Evolutionary conservation across 139 green algal species (phyloP).

Genomic region (Chlamydomonas schloesseri): DNA sequence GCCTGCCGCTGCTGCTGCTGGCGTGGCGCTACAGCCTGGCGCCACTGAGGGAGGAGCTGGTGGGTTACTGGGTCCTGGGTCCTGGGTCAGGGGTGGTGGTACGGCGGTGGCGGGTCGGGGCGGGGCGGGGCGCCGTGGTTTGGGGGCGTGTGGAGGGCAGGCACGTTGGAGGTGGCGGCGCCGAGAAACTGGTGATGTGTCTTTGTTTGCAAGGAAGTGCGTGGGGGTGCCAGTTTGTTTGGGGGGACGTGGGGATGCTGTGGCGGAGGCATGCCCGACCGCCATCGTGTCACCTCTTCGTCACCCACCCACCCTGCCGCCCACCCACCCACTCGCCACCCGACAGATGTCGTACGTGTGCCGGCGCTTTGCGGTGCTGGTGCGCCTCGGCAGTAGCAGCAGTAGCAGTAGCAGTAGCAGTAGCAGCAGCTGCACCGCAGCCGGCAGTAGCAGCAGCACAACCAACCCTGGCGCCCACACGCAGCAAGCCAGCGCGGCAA

Average conservation of each 20-base stretch:
- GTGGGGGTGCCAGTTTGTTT: too few species aligned
- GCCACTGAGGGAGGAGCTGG: slow-evolving; percentile 28
- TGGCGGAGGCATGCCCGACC: too few species aligned
- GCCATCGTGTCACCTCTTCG: neutral
- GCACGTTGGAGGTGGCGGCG: too few species aligned
- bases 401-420: too few species aligned
- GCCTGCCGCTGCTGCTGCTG: slow-evolving; percentile 42
- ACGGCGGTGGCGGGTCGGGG: neutral
- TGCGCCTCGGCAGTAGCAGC: neutral
- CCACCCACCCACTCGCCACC: too few species aligned
- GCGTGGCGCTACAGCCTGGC: slow-evolving; percentile 39
- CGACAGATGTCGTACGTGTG: slow-evolving; percentile 36
- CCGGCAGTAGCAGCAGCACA: too few species aligned
- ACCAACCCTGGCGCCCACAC: too few species aligned
- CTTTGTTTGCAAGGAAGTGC: too few species aligned
- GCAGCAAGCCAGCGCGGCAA: too few species aligned
- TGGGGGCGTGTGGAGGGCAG: neutral
- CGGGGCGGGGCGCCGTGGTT: neutral
- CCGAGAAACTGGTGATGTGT: too few species aligned
- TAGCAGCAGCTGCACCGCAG: neutral
- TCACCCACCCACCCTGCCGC: neutral
- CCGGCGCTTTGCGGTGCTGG: slow-evolving; percentile 32
- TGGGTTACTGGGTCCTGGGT: neutral
- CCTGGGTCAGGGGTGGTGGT: neutral
- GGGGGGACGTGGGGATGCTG: too few species aligned